phyloP scores from a whole-genome alignment of 139 green algal species.

The Chlorella sorokiniana region DNA sequence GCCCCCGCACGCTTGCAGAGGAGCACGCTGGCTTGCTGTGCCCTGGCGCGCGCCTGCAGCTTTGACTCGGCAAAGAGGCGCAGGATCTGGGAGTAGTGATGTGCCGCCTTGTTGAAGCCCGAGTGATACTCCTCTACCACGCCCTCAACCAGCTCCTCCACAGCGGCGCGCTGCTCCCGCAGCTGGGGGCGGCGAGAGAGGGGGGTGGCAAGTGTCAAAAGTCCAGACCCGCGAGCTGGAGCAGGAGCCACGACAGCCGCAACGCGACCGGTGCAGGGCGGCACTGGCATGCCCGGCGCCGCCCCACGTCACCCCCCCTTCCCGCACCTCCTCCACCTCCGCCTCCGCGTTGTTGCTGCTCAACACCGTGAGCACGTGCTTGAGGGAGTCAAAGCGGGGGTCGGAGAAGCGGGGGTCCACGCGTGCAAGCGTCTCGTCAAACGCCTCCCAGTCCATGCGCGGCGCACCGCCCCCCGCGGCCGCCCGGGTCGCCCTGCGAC shows the following conservation, averaged over 20 bases:
- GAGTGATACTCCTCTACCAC: conserved; percentile 75
- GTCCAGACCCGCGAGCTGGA: no score
- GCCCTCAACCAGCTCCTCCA: conserved; percentile 68
- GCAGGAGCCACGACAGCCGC: neutral
- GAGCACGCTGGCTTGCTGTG: neutral
- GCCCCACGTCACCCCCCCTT: neutral
- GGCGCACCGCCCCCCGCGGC: neutral
- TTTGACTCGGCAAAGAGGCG: conserved; percentile 75
- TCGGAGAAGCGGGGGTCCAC: conserved; percentile 55
- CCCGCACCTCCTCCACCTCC: conserved; percentile 58
- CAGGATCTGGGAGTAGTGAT: conserved; percentile 89
- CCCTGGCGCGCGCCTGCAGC: conserved; percentile 52
- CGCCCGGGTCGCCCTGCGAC: neutral
- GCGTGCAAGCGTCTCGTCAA: conserved; percentile 65
- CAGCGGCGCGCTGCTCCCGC: conserved; percentile 45
- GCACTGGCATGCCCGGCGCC: neutral
- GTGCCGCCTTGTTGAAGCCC: conserved; percentile 87
- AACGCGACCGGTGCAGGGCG: neutral
- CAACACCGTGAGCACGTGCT: conserved; percentile 79
- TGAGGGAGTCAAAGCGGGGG: conserved; percentile 74
- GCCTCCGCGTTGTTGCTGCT: conserved; percentile 60
- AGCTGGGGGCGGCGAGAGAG: conserved; percentile 55
- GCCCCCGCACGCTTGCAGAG: neutral
- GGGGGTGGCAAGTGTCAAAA: neutral
- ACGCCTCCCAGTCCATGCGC: conserved; percentile 62